phyloP scores from a whole-genome alignment of 2,329 filamentous ascomycete genomes.

The Colletotrichum horii region DNA sequence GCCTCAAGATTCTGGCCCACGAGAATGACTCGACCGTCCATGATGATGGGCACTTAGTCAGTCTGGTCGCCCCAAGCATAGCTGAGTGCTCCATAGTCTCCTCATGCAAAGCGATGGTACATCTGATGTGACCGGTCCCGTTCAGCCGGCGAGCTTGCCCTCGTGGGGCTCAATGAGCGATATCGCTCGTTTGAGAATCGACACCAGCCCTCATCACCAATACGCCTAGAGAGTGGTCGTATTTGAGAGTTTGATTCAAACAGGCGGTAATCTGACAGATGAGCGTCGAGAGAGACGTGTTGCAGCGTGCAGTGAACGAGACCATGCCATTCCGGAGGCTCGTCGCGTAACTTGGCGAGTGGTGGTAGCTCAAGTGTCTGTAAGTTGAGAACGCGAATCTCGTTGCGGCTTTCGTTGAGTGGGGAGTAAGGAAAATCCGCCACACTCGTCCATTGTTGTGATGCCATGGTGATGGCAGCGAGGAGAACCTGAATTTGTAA shows the following conservation, averaged over 20 bases:
- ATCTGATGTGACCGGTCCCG: neutral
- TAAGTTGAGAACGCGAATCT: slow-evolving; percentile 7
- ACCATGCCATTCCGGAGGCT: slow-evolving; percentile 8
- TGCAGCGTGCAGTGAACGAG: slow-evolving; percentile 7
- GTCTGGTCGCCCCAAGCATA: slow-evolving; percentile 11
- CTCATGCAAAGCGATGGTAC: slow-evolving; percentile 9
- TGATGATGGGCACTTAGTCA: neutral
- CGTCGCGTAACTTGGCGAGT: neutral
- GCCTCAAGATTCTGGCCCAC: slow-evolving; percentile 3
- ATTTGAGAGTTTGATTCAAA: neutral
- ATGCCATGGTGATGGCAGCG: neutral
- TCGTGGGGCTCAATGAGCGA: neutral
- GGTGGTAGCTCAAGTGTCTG: slow-evolving; percentile 1
- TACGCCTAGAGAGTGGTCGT: neutral
- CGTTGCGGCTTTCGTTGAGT: neutral
- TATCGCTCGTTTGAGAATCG: slow-evolving; percentile 4
- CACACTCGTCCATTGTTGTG: neutral
- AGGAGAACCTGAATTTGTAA: neutral
- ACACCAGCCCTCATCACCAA: slow-evolving; percentile 7
- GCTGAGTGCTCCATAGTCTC: slow-evolving; percentile 8
- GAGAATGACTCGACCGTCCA: neutral
- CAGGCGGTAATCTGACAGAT: neutral
- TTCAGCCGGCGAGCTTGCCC: neutral
- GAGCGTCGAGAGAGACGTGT: slow-evolving; percentile 5
- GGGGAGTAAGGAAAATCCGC: neutral